phyloP scores from a whole-genome alignment of 352 stramenopile species.

The Globisporangium viniferum region DNA sequence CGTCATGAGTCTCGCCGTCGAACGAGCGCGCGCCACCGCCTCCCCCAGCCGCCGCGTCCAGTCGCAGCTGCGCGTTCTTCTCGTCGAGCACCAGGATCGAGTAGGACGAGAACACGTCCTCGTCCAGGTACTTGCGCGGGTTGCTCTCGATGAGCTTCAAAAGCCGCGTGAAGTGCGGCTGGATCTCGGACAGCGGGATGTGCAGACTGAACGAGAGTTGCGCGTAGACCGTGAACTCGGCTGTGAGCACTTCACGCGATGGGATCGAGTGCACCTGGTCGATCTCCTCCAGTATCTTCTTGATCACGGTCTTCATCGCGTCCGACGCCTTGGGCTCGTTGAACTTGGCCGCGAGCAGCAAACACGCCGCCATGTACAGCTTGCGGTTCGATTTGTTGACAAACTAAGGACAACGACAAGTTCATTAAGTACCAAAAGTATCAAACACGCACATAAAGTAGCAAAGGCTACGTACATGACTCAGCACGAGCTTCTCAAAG shows the following conservation, averaged over 20 bases:
- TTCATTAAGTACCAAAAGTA: neutral
- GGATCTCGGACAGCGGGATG: conserved; percentile 69
- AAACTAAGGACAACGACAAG: conserved; percentile 39
- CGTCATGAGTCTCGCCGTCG: conserved; percentile 48
- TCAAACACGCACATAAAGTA: neutral
- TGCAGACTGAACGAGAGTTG: conserved; percentile 89
- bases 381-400: conserved; percentile 96
- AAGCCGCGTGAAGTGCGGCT: conserved; percentile 85
- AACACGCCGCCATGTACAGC: conserved; percentile 94
- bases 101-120: conserved; percentile 80
- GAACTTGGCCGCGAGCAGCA: conserved; percentile 94
- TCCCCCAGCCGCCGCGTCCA: conserved; percentile 16
- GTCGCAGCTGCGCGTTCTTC: conserved; percentile 30
- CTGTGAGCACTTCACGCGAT: conserved; percentile 80
- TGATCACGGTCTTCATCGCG: conserved; percentile 58
- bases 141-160: conserved; percentile 88
- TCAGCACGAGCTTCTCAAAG: conserved; percentile 96
- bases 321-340: conserved; percentile 77
- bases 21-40: conserved; percentile 12
- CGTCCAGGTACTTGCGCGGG: conserved; percentile 85
- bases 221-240: conserved; percentile 89
- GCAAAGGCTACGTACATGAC: conserved; percentile 45
- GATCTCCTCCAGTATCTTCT: conserved; percentile 73
- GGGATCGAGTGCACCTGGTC: conserved; percentile 77
- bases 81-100: conserved; percentile 70